Evolutionary conservation across 805 yeast genomes (phyloP).

Genomic region (Lipomyces anomalus): DNA sequence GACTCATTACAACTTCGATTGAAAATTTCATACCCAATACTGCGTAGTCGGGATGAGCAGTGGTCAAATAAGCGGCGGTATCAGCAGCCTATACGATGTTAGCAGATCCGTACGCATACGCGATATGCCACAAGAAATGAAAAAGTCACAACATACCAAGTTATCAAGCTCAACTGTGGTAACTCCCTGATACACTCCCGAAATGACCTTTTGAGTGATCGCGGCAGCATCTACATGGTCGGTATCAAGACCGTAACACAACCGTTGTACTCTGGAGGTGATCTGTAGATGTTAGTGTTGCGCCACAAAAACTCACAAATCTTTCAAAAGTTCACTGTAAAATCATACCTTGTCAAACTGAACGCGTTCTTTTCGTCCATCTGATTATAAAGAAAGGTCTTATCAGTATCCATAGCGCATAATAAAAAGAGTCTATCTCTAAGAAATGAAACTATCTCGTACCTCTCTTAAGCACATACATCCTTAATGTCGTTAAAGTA

Average conservation of each 20-base stretch:
- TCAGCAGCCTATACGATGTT: conserved; percentile 61
- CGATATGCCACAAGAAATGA: background rate
- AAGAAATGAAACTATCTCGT: background rate
- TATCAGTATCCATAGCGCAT: background rate
- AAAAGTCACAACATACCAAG: conserved; percentile 15
- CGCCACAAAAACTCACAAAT: background rate
- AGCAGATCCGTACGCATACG: conserved; percentile 29
- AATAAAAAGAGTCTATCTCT: background rate
- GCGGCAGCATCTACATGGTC: conserved; percentile 91
- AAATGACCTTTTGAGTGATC: conserved; percentile 89
- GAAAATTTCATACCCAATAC: too few relatives aligned
- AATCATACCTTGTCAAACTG: conserved; percentile 57
- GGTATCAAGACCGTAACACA: conserved; percentile 90
- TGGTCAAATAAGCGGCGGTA: conserved; percentile 96
- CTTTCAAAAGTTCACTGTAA: background rate
- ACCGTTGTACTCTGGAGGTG: conserved; percentile 88
- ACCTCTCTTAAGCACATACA: background rate
- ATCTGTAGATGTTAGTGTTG: conserved; percentile 42
- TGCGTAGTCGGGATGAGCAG: conserved; percentile 97
- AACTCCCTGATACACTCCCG: conserved; percentile 97
- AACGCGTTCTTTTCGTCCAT: conserved; percentile 86
- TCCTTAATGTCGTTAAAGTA: background rate
- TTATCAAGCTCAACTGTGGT: conserved; percentile 77
- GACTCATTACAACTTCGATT: too few relatives aligned
- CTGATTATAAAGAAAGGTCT: conserved; percentile 33